Conservation (phyloP, 176 grass and related monocot species). For the Poa annua region DNA sequence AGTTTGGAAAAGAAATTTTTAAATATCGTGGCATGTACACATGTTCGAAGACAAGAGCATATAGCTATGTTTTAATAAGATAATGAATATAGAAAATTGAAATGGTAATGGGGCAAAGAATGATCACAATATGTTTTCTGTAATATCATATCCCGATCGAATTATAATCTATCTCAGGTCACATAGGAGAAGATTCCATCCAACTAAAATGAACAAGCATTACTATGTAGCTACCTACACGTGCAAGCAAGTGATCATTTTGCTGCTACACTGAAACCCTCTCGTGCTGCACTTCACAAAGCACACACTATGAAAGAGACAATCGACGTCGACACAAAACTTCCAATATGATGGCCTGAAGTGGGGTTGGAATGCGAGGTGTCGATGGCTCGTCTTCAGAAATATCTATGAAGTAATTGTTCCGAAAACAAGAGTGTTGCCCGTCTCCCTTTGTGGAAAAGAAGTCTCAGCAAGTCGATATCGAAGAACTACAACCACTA, state of each 20-base stretch:
- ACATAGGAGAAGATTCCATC: neutral
- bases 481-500: neutral
- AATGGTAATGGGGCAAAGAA: too few relatives aligned
- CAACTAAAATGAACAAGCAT: neutral
- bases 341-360: neutral
- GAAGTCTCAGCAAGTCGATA: neutral
- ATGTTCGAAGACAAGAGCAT: too few relatives aligned
- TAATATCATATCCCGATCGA: neutral
- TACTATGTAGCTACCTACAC: neutral
- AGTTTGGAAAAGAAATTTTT: too few relatives aligned
- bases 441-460: neutral
- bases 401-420: neutral
- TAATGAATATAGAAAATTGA: too few relatives aligned
- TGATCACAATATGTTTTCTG: neutral
- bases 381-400: neutral
- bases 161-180: neutral
- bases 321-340: constrained; percentile 7
- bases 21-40: too few relatives aligned
- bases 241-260: neutral
- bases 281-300: neutral
- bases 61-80: too few relatives aligned
- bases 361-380: constrained; percentile 9
- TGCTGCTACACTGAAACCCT: neutral
- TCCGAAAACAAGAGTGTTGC: neutral
- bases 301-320: neutral